phyloP scores from a whole-genome alignment of 495 filamentous ascomycete species.

The Jackrogersella multiformis region DNA sequence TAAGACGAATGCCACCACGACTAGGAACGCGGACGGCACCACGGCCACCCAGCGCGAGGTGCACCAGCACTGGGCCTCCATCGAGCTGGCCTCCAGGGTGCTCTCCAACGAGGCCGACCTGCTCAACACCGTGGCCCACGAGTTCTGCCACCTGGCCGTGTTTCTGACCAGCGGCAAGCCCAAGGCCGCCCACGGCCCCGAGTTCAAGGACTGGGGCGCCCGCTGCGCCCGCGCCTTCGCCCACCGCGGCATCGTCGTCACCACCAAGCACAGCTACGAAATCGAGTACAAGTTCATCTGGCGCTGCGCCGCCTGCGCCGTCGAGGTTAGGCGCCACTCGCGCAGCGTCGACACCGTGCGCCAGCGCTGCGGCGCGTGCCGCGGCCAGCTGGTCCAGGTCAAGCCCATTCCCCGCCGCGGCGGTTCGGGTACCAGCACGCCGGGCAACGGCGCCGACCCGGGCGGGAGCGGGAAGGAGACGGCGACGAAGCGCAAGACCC shows the following conservation, averaged over 20 bases:
- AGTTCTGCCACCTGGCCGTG: slow-evolving; percentile 93
- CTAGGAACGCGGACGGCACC: slow-evolving; percentile 33
- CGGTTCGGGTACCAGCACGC: neutral
- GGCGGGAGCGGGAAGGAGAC: slow-evolving; percentile 31
- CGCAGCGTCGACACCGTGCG: slow-evolving; percentile 76
- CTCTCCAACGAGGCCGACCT: slow-evolving; percentile 80
- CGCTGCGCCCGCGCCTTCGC: slow-evolving; percentile 49
- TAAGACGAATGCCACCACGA: slow-evolving; percentile 55
- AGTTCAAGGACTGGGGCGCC: slow-evolving; percentile 79
- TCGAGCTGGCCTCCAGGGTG: slow-evolving; percentile 89
- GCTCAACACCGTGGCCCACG: slow-evolving; percentile 88
- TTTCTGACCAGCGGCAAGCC: slow-evolving; percentile 78
- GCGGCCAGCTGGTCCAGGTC: slow-evolving; percentile 73
- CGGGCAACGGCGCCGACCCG: slow-evolving; percentile 4
- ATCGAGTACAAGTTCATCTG: slow-evolving; percentile 93
- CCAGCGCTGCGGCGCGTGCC: slow-evolving; percentile 76
- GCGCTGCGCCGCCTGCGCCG: slow-evolving; percentile 74
- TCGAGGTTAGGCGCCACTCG: slow-evolving; percentile 79
- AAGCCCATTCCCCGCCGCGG: slow-evolving; percentile 74
- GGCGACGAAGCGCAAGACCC: slow-evolving; percentile 45
- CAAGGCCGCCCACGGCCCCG: slow-evolving; percentile 78
- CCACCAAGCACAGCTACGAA: slow-evolving; percentile 85
- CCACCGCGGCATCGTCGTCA: slow-evolving; percentile 71
- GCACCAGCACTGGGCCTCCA: slow-evolving; percentile 72
- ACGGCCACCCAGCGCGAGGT: slow-evolving; percentile 16